phyloP scores from a whole-genome alignment of 2,329 filamentous ascomycete species.

The Neoascochyta sp. region DNA sequence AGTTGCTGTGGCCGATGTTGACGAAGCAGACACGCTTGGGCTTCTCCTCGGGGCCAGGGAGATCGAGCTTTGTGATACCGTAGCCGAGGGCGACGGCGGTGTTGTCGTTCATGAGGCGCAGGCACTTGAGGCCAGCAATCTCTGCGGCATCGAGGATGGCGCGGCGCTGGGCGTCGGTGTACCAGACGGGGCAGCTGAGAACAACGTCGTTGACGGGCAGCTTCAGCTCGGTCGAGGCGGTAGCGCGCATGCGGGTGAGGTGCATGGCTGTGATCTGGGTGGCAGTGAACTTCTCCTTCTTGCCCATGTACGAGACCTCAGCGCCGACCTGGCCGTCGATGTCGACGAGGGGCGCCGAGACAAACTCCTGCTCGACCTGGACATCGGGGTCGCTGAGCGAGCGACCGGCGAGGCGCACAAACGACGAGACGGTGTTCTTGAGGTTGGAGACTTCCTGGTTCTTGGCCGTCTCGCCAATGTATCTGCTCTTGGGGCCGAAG shows the following conservation, averaged over 20 bases:
- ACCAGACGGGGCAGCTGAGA: conserved; percentile 93
- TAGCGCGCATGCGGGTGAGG: conserved; percentile 89
- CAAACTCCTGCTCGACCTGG: conserved; percentile 85
- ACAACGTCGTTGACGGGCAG: conserved; percentile 90
- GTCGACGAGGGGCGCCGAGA: conserved; percentile 82
- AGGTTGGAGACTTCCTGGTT: conserved; percentile 99
- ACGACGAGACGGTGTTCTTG: conserved; percentile 92
- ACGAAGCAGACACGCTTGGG: conserved; percentile 86
- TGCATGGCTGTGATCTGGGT: conserved; percentile 95
- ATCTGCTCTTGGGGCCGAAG: conserved; percentile 90
- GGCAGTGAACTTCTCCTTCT: conserved; percentile 93
- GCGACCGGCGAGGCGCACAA: conserved; percentile 91
- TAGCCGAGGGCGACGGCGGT: conserved; percentile 94
- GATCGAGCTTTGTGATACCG: conserved; percentile 95
- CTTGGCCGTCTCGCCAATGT: conserved; percentile 92
- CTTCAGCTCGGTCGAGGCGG: conserved; percentile 80
- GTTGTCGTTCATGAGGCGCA: conserved; percentile 96
- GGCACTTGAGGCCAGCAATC: conserved; percentile 86
- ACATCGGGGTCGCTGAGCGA: conserved; percentile 86
- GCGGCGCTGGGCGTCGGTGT: conserved; percentile 89
- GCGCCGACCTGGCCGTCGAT: conserved; percentile 91
- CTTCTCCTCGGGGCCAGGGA: conserved; percentile 84
- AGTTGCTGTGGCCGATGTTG: conserved; percentile 95
- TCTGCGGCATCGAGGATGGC: conserved; percentile 86
- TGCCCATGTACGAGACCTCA: conserved; percentile 87